Evolutionary conservation across 1,284 basidiomycete species (phyloP).

Genomic region (Sparassis latifolia): DNA sequence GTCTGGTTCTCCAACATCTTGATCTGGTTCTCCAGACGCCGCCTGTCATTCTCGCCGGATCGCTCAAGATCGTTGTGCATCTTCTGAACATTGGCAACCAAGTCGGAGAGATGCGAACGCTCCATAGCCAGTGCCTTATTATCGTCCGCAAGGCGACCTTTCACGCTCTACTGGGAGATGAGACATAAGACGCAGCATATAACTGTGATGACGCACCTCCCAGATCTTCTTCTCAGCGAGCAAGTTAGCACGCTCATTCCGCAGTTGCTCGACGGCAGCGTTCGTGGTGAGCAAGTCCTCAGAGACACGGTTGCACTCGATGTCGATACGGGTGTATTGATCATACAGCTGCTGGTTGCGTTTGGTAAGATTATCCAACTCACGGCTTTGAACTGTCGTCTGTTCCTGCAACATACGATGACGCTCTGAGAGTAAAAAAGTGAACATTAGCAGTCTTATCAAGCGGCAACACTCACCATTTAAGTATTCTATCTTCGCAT

Average conservation of each 20-base stretch:
- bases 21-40: constrained; percentile 75
- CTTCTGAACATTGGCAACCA: constrained; percentile 83
- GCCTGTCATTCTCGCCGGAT: constrained; percentile 73
- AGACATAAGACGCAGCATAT: background rate
- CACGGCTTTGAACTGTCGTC: constrained; percentile 45
- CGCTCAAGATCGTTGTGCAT: constrained; percentile 87
- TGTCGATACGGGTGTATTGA: constrained; percentile 60
- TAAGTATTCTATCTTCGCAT: constrained; percentile 71
- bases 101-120: constrained; percentile 76
- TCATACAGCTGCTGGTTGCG: constrained; percentile 66
- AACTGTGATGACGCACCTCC: constrained; percentile 52
- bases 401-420: constrained; percentile 63
- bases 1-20: constrained; percentile 74
- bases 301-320: constrained; percentile 54
- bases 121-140: constrained; percentile 77
- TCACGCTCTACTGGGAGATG: constrained; percentile 47
- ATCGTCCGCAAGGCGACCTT: constrained; percentile 78
- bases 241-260: constrained; percentile 81
- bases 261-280: constrained; percentile 61
- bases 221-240: constrained; percentile 89
- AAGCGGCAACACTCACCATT: constrained; percentile 41
- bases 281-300: constrained; percentile 59
- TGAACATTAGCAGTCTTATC: background rate
- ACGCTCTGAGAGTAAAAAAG: constrained; percentile 41
- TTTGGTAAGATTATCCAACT: constrained; percentile 53